Conservation (phyloP, 2,329 filamentous ascomycete species). For the Aureobasidium mangrovei region DNA sequence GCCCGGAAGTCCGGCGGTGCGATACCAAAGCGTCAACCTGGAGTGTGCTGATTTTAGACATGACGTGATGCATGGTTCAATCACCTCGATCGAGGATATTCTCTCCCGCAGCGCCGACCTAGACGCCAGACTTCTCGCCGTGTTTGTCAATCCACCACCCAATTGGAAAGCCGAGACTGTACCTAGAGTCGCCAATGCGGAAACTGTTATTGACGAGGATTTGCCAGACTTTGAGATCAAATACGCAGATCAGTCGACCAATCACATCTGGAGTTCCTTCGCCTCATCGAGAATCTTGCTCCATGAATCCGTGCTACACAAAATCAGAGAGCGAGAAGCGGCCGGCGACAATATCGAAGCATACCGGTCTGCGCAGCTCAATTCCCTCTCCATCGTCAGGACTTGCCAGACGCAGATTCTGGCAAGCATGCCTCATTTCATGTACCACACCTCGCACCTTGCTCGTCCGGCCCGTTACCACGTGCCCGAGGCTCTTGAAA, state of each 20-base stretch:
- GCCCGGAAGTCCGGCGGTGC: background rate
- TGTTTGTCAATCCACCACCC: background rate
- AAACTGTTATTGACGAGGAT: background rate
- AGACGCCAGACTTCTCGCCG: background rate
- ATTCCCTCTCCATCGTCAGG: background rate
- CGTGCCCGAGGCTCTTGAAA: background rate
- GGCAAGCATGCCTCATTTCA: constrained; percentile 2
- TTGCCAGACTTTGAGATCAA: background rate
- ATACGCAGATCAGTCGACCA: constrained; percentile 1
- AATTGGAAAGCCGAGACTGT: background rate
- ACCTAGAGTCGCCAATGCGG: background rate
- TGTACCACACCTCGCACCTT: background rate
- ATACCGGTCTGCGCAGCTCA: background rate
- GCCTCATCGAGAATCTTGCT: background rate
- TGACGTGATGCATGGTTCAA: background rate
- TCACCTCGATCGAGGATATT: background rate
- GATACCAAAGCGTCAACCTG: background rate
- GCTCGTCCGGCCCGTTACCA: background rate
- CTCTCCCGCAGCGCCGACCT: background rate
- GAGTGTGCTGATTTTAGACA: constrained; percentile 2
- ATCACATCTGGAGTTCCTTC: background rate
- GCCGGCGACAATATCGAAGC: background rate
- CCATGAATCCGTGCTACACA: background rate
- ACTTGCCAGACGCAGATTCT: constrained; percentile 2
- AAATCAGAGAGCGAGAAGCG: background rate